These are phyloP conservation scores for Neurospora sp. DNA, from an alignment of 495 filamentous ascomycete species.

Conservation along the genomic window DNA sequence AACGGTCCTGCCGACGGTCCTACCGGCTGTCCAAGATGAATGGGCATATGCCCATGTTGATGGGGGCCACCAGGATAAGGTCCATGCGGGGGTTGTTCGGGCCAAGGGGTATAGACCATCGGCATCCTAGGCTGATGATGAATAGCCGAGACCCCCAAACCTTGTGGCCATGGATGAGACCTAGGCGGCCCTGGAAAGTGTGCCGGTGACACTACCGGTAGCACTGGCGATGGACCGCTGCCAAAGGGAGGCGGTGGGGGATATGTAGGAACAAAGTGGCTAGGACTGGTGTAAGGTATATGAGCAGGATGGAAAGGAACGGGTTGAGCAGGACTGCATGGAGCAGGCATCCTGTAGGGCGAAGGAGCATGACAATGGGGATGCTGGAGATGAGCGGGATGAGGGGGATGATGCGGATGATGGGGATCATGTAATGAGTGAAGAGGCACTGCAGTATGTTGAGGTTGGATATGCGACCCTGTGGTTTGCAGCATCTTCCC, in stretches of 20 bases:
- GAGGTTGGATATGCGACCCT: neutral
- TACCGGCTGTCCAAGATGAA: neutral
- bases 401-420: neutral
- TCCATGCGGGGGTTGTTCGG: neutral
- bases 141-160: neutral
- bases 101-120: neutral
- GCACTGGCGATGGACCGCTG: neutral
- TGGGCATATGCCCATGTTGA: neutral
- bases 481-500: neutral
- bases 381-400: neutral
- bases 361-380: neutral
- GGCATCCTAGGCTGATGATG: neutral
- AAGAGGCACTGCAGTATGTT: neutral
- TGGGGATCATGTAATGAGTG: neutral
- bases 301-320: neutral
- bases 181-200: neutral
- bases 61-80: neutral
- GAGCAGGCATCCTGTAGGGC: neutral
- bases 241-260: neutral
- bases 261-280: neutral
- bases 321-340: neutral
- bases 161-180: neutral
- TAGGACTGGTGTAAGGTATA: neutral
- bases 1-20: neutral
- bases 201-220: neutral